phyloP scores from a whole-genome alignment of 768 basidiomycete species.

The Mycena indigotica region DNA sequence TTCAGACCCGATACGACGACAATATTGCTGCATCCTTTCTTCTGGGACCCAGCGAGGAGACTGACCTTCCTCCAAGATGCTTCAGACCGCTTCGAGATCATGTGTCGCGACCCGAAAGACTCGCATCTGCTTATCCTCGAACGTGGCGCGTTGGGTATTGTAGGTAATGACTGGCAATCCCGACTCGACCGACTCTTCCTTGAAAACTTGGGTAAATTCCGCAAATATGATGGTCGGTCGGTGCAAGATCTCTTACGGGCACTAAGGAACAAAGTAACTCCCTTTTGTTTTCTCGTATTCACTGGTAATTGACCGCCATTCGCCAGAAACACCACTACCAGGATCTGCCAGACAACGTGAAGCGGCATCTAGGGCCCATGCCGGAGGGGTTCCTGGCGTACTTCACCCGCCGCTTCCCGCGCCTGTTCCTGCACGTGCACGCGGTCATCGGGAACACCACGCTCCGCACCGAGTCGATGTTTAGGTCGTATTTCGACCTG shows the following conservation, averaged over 20 bases:
- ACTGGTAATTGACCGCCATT: not conserved
- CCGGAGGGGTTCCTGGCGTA: constrained; percentile 91
- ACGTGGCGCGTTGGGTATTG: constrained; percentile 63
- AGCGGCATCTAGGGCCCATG: constrained; percentile 84
- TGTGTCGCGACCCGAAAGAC: constrained; percentile 91
- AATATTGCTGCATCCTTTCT: constrained; percentile 93
- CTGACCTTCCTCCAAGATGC: constrained; percentile 96
- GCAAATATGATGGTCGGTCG: constrained; percentile 91
- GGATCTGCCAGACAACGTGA: constrained; percentile 91
- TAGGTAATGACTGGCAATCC: constrained; percentile 89
- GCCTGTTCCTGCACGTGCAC: constrained; percentile 90
- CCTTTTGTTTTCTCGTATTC: too few relatives aligned
- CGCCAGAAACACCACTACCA: constrained; percentile 95
- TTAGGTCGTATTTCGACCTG: constrained; percentile 85
- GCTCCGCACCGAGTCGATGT: constrained; percentile 86
- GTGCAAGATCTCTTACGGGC: constrained; percentile 93
- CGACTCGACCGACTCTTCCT: constrained; percentile 87
- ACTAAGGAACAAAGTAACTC: constrained; percentile 87
- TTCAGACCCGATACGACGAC: constrained; percentile 82
- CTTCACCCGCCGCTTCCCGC: constrained; percentile 92
- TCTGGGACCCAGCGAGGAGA: constrained; percentile 88
- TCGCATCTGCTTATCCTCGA: constrained; percentile 76
- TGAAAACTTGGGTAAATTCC: constrained; percentile 94
- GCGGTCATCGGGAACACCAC: constrained; percentile 71
- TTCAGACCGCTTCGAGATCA: constrained; percentile 96